Base-by-base conservation (phyloP, 2,329 filamentous ascomycete species). In the Penicillium frequentans region DNA sequence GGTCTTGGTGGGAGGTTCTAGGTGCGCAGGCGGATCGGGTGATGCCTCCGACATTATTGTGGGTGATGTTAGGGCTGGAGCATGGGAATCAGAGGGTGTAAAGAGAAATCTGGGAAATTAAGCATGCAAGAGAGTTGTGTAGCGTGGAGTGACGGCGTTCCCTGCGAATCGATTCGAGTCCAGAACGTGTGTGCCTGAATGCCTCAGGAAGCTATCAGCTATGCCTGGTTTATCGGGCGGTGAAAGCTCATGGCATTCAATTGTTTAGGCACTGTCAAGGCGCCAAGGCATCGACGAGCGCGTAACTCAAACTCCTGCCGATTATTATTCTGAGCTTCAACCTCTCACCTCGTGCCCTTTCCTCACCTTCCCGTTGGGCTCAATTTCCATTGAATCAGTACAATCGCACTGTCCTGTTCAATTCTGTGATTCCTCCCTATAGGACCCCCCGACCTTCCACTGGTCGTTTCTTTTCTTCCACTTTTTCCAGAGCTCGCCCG, bases 1-100 rank as follows among this genome's bases (percentile, higher is more conserved):
- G 63, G 81, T 82, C 71, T 82, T 83, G 61, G 76, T 75, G 51
- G 83, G 83, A 59, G 82, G 82, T 65, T 82, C 75, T 62, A 85
- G 75, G 64, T 76, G 69, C 46, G 71, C 79, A 66, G 75, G 68
- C 54, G 68, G 65, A 68, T 70, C 69, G 62, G 71, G 71, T 49
- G 59, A 64, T 63, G 66, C 67, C 63, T 76, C 72, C 63, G 73
- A 70, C 75, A 76, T 77, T 61, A 59, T 66, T 62, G 57, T 49
- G 57, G 51, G 50, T 59, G 16, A 51, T 54, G 49, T 60, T 55
- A 65, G 49, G 16, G 55, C 63, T 69, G 68, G 62, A 54, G 69
- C 65, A 63, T 59, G 58, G 46, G 55, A 58, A 39, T 57, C 46
- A 50, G 49, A 54, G 52, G 49, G 55, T 37, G 56, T 21, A 48